Conservation (phyloP, 371 early-diverging fungal genomes). For the Lichtheimia hyalospora region DNA sequence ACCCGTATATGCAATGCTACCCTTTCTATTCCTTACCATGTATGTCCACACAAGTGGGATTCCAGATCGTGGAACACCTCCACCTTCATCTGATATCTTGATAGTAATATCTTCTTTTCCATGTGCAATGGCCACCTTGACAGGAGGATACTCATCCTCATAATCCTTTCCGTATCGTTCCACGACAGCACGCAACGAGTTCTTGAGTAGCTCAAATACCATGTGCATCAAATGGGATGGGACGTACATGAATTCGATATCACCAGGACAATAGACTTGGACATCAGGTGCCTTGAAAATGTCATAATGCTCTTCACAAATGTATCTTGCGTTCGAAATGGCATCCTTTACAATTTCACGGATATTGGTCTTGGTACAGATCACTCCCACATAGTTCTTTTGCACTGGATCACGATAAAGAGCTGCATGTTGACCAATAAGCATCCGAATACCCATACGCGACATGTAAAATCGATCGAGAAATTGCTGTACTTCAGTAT, state of each 20-base stretch:
- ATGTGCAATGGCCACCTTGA: conserved; percentile 91
- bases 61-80: conserved; percentile 92
- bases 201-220: conserved; percentile 98
- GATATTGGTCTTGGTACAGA: conserved; percentile 89
- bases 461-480: conserved; percentile 97
- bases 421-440: conserved; percentile 83
- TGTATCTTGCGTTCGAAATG: conserved; percentile 90
- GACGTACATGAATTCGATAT: conserved; percentile 95
- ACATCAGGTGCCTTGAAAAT: conserved; percentile 84
- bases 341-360: conserved; percentile 85
- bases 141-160: conserved; percentile 87
- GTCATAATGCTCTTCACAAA: conserved; percentile 94
- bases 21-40: conserved; percentile 55
- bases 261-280: conserved; percentile 76
- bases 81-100: conserved; percentile 96
- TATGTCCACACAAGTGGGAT: conserved; percentile 96
- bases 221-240: conserved; percentile 96
- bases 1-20: too few relatives aligned
- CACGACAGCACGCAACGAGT: conserved; percentile 94
- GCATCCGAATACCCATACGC: conserved; percentile 96
- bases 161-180: conserved; percentile 87
- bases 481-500: conserved; percentile 88
- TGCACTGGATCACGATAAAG: conserved; percentile 65
- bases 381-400: conserved; percentile 91
- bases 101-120: conserved; percentile 98